Evolutionary conservation across 164 flowering plant species (phyloP).

Genomic region (Vitis rupestris): DNA sequence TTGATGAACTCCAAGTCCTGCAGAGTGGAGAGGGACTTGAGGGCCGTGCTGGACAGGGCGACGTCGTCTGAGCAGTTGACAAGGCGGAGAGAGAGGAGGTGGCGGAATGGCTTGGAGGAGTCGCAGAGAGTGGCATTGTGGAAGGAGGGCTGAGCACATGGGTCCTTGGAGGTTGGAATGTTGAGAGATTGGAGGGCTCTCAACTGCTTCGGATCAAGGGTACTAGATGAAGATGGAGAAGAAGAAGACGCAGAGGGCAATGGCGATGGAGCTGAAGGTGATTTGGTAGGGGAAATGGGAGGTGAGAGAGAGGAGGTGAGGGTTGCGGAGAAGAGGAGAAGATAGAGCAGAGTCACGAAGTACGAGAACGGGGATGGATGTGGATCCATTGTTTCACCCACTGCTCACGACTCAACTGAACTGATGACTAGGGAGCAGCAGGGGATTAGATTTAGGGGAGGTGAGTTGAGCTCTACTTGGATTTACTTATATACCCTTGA

Average conservation of each 20-base stretch:
- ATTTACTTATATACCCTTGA: no score
- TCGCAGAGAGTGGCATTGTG: conserved; percentile 67
- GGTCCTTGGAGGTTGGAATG: conserved; percentile 73
- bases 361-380: conserved; percentile 10
- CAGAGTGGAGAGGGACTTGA: conserved; percentile 72
- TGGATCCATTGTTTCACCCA: not conserved
- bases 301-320: conserved; percentile 17
- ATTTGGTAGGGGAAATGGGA: conserved; percentile 5
- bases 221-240: conserved; percentile 21
- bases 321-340: conserved; percentile 11
- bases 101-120: conserved; percentile 69
- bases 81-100: conserved; percentile 74
- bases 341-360: not conserved
- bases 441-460: no score
- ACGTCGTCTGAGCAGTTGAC: conserved; percentile 80
- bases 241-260: conserved; percentile 11
- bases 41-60: conserved; percentile 67
- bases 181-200: conserved; percentile 78
- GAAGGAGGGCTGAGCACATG: conserved; percentile 57
- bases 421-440: no score
- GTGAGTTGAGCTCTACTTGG: no score
- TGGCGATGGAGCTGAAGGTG: conserved; percentile 9
- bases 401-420: no score
- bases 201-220: conserved; percentile 85
- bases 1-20: conserved; percentile 50